phyloP scores from a whole-genome alignment of 176 grass and related monocot species.

The Carex parvula region DNA sequence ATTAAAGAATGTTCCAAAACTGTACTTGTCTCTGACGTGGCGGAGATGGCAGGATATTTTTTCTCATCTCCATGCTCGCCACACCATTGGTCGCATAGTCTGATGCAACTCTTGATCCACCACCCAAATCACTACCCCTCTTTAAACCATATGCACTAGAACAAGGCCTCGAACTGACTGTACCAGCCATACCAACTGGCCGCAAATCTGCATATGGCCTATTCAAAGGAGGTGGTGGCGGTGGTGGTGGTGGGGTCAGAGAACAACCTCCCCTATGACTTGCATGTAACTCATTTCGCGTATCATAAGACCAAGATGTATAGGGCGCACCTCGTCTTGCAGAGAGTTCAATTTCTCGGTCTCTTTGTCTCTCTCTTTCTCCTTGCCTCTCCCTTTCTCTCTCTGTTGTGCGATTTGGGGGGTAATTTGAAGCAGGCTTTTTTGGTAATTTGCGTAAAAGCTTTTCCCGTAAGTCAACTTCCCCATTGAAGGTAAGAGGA shows the following conservation, averaged over 20 bases:
- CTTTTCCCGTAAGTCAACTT: slow-evolving; percentile 21
- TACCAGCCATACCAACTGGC: background rate
- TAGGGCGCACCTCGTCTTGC: background rate
- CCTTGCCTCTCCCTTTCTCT: slow-evolving; percentile 7
- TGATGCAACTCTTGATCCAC: background rate
- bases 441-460: slow-evolving; percentile 20
- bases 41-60: background rate
- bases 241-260: background rate
- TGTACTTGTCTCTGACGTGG: background rate
- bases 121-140: slow-evolving; percentile 10
- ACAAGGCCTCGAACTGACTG: background rate
- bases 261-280: background rate
- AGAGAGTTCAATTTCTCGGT: slow-evolving; percentile 11
- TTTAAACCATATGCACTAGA: slow-evolving; percentile 17
- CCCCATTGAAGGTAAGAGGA: background rate
- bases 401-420: background rate
- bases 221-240: background rate
- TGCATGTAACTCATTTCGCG: background rate
- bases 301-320: slow-evolving; percentile 5
- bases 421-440: slow-evolving; percentile 12
- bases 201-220: slow-evolving; percentile 17
- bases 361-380: background rate
- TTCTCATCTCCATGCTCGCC: background rate
- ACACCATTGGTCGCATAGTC: slow-evolving; percentile 11
- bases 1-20: background rate